phyloP scores from a whole-genome alignment of 2,329 filamentous ascomycete species.

The Dendrostoma leiphaemia region DNA sequence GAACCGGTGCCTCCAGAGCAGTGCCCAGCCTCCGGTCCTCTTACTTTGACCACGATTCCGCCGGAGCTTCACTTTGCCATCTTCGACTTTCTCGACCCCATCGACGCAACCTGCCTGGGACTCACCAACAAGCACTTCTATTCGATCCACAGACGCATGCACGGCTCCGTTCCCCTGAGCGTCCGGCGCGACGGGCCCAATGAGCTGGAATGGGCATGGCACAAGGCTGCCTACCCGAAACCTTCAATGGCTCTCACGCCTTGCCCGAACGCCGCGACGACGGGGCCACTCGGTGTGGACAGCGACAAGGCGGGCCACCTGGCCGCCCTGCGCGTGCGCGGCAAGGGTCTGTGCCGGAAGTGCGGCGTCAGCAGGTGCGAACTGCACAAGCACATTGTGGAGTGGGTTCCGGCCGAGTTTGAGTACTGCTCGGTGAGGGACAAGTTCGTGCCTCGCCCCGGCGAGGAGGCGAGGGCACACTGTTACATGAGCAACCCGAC shows the following conservation, averaged over 20 bases:
- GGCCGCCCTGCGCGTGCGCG: conserved; percentile 50
- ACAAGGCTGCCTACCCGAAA: conserved; percentile 44
- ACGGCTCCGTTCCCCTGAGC: conserved; percentile 55
- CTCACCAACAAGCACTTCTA: conserved; percentile 59
- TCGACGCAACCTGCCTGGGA: conserved; percentile 62
- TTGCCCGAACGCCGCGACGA: conserved; percentile 5
- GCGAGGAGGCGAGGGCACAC: conserved; percentile 43
- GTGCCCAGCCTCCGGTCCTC: conserved; percentile 36
- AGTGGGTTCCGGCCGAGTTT: conserved; percentile 54
- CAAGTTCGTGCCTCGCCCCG: conserved; percentile 51
- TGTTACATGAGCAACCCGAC: conserved; percentile 62
- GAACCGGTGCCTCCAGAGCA: conserved; percentile 53
- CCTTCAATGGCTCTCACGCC: conserved; percentile 19
- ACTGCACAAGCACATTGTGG: conserved; percentile 59
- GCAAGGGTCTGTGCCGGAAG: conserved; percentile 61
- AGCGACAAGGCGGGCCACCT: conserved; percentile 30
- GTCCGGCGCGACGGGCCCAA: conserved; percentile 59
- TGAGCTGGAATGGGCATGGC: conserved; percentile 63
- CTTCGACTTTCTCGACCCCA: conserved; percentile 62
- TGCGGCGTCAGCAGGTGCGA: conserved; percentile 61
- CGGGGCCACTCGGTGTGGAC: conserved; percentile 9
- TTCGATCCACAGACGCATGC: conserved; percentile 54
- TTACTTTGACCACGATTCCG: conserved; percentile 52
- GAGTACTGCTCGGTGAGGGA: conserved; percentile 62
- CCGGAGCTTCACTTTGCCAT: conserved; percentile 59